Evolutionary conservation across 2,329 filamentous ascomycete genomes (phyloP).

Genomic region (Beauveria rudraprayagi): DNA sequence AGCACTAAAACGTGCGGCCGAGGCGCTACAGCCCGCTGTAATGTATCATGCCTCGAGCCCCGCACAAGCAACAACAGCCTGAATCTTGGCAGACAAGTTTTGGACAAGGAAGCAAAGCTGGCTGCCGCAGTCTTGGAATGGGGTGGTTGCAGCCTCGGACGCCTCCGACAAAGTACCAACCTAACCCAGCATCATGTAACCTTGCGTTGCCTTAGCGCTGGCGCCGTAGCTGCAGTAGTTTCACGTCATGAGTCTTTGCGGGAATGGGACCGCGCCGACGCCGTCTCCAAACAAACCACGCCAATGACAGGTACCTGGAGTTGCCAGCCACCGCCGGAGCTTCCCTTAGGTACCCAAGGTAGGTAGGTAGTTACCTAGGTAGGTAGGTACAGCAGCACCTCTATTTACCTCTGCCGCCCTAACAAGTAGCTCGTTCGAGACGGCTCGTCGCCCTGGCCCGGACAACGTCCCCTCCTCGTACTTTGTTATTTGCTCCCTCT

Average conservation of each 20-base stretch:
- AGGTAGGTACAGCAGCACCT: too few relatives aligned
- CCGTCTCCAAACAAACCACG: not conserved
- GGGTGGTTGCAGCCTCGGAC: constrained; percentile 5
- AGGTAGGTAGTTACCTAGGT: too few relatives aligned
- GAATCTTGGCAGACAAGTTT: not conserved
- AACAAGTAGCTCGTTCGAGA: not conserved
- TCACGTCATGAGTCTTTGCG: not conserved
- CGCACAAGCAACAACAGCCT: not conserved
- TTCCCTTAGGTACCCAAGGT: too few relatives aligned
- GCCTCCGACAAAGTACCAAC: not conserved
- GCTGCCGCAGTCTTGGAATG: not conserved
- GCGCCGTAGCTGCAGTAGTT: constrained; percentile 1
- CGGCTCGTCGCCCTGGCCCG: not conserved
- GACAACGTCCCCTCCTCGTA: constrained; percentile 4
- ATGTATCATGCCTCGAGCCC: not conserved
- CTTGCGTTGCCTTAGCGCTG: not conserved
- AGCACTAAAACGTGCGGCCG: not conserved
- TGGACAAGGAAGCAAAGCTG: too few relatives aligned
- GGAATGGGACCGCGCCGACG: not conserved
- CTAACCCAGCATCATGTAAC: not conserved
- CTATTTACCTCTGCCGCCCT: not conserved
- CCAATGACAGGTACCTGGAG: not conserved
- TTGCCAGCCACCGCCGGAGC: not conserved
- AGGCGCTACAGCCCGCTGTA: not conserved
- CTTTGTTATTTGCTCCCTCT: not conserved